Percentiles rank a stretch among this genome's conserved stretches.
phyloP scores from a whole-genome alignment of 306 rosid genomes.

The Arachis hypogaea region DNA sequence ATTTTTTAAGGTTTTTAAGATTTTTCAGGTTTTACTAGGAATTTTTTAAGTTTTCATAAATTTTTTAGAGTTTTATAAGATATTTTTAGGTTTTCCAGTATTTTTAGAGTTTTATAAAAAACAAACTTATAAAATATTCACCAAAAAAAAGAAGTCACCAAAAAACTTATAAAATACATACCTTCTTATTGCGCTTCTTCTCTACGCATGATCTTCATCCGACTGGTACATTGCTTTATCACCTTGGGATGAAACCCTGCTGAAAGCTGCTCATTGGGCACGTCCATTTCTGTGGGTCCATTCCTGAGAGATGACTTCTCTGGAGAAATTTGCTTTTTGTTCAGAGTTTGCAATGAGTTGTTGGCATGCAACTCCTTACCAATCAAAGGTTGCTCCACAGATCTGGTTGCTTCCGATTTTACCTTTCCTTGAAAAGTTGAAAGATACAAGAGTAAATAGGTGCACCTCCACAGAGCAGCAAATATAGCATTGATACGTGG shows the following conservation, averaged over 20 bases:
- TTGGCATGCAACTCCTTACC: slow-evolving; percentile 34
- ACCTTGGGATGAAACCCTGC: slow-evolving; percentile 41
- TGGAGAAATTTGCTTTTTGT: slow-evolving; percentile 29
- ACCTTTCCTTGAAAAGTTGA: slow-evolving; percentile 43
- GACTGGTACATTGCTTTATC: slow-evolving; percentile 22
- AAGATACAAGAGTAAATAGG: slow-evolving; percentile 44
- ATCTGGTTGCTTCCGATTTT: slow-evolving; percentile 27
- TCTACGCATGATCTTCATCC: slow-evolving; percentile 55
- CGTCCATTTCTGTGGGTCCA: slow-evolving; percentile 46
- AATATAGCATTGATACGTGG: slow-evolving; percentile 30
- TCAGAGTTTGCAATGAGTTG: slow-evolving; percentile 6
- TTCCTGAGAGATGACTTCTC: slow-evolving; percentile 46
- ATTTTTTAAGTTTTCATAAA: too few relatives aligned
- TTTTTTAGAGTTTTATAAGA: too few relatives aligned
- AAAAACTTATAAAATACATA: too few relatives aligned
- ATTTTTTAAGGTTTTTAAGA: too few relatives aligned
- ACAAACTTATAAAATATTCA: too few relatives aligned
- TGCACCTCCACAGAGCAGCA: slow-evolving; percentile 42
- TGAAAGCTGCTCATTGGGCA: slow-evolving; percentile 68
- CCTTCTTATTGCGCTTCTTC: slow-evolving; percentile 47
- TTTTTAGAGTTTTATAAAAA: too few relatives aligned
- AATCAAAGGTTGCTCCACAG: slow-evolving; percentile 33
- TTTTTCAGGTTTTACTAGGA: too few relatives aligned
- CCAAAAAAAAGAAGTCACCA: too few relatives aligned
- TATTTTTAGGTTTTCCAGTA: too few relatives aligned